Conservation (phyloP, 768 basidiomycete genomes). For the Hortiboletus campestris region DNA sequence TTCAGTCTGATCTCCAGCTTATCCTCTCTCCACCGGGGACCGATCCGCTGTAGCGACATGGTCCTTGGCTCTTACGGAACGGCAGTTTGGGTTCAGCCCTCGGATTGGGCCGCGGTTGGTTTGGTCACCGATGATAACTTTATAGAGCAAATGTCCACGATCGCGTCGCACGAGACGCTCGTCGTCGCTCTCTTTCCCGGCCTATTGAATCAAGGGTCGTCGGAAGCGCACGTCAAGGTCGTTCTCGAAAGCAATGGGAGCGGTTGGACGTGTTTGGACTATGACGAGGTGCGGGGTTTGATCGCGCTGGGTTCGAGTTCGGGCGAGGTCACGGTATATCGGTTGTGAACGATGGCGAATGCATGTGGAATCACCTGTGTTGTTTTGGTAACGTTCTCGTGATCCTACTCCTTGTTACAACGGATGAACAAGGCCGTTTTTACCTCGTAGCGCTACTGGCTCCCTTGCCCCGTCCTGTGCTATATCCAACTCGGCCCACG, state of each 20-base stretch:
- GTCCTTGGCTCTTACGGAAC: constrained; percentile 55
- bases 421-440: not conserved
- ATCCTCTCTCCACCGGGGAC: constrained; percentile 42
- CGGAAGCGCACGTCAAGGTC: constrained; percentile 27
- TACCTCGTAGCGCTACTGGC: not conserved
- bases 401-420: not conserved
- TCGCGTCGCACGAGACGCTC: constrained; percentile 38
- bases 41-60: constrained; percentile 53
- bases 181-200: constrained; percentile 53
- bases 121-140: constrained; percentile 29
- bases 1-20: constrained; percentile 40
- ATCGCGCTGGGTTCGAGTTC: constrained; percentile 51
- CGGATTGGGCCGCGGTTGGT: constrained; percentile 41
- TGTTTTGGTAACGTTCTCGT: not conserved
- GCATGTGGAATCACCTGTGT: not conserved
- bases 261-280: constrained; percentile 57
- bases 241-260: constrained; percentile 32
- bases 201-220: constrained; percentile 12
- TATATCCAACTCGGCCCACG: not conserved
- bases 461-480: not conserved
- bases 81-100: constrained; percentile 63
- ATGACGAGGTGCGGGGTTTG: constrained; percentile 55
- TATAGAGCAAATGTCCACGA: constrained; percentile 12
- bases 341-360: constrained; percentile 13
- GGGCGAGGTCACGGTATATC: constrained; percentile 43